These are phyloP conservation scores for Emydomyces testavorans DNA, from an alignment of 2,329 filamentous ascomycete genomes.

Conservation along the genomic window DNA sequence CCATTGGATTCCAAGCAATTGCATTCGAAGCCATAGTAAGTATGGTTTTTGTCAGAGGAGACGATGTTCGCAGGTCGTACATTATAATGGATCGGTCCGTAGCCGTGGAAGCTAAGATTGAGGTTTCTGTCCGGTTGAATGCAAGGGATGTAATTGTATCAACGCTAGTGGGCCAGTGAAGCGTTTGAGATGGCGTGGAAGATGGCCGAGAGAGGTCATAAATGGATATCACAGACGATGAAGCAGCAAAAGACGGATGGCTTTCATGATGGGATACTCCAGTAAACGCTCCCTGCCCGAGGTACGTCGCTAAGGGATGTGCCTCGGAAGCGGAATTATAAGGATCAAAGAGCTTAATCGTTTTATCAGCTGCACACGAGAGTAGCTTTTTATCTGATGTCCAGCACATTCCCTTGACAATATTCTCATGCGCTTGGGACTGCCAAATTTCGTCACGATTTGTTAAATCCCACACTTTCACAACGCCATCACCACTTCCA, in stretches of 20 bases:
- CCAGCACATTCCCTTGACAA: slow-evolving; percentile 86
- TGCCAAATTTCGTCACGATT: slow-evolving; percentile 64
- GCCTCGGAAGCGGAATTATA: slow-evolving; percentile 59
- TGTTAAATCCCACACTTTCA: slow-evolving; percentile 84
- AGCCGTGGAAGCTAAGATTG: slow-evolving; percentile 71
- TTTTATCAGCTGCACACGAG: slow-evolving; percentile 74
- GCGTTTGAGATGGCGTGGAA: slow-evolving; percentile 62
- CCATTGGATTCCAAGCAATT: slow-evolving; percentile 90
- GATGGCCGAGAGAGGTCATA: slow-evolving; percentile 78
- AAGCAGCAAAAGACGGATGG: slow-evolving; percentile 63
- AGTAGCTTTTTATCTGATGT: slow-evolving; percentile 74
- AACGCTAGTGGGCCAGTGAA: slow-evolving; percentile 75
- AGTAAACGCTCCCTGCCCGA: slow-evolving; percentile 73
- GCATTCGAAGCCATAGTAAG: slow-evolving; percentile 74
- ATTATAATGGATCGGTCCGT: slow-evolving; percentile 78
- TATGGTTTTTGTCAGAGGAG: slow-evolving; percentile 67
- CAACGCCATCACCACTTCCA: slow-evolving; percentile 78
- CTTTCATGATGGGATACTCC: slow-evolving; percentile 71
- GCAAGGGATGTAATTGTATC: slow-evolving; percentile 82
- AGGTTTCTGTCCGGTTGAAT: slow-evolving; percentile 92
- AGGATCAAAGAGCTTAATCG: slow-evolving; percentile 84
- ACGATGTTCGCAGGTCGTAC: slow-evolving; percentile 81
- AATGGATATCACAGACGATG: slow-evolving; percentile 67
- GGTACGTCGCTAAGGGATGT: slow-evolving; percentile 70
- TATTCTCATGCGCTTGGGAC: slow-evolving; percentile 75